phyloP scores from a whole-genome alignment of 306 rosid species.

The Cicer cuneatum region DNA sequence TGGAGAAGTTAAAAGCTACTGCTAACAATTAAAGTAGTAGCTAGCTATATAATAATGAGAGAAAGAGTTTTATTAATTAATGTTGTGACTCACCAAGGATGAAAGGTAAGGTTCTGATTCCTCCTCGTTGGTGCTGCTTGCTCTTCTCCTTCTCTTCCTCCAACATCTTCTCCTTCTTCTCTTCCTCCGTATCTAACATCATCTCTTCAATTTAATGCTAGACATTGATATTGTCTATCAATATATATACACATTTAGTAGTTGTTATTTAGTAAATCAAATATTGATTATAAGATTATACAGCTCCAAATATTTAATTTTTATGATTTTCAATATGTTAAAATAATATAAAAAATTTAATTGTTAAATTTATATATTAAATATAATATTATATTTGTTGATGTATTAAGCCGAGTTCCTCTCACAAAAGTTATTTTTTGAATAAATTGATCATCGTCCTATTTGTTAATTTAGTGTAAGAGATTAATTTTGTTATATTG shows the following conservation, averaged over 20 bases:
- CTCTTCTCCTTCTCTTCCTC: constrained; percentile 33
- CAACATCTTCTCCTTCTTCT: constrained; percentile 13
- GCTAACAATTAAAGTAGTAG: not conserved
- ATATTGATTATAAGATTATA: too few species aligned
- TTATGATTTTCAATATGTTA: too few species aligned
- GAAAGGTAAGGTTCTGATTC: constrained; percentile 64
- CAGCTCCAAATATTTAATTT: too few species aligned
- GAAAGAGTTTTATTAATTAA: not conserved
- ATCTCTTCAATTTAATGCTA: constrained; percentile 16
- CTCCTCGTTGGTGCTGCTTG: constrained; percentile 52
- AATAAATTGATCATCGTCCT: too few species aligned
- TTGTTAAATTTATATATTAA: too few species aligned
- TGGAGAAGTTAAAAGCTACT: not conserved
- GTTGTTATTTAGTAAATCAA: too few species aligned
- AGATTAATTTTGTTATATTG: too few species aligned
- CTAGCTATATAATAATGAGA: not conserved
- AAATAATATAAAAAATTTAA: too few species aligned
- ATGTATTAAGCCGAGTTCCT: too few species aligned
- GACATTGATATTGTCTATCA: constrained; percentile 20
- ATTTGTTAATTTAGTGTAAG: too few species aligned
- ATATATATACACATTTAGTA: not conserved
- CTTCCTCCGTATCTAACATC: constrained; percentile 38
- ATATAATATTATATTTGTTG: too few species aligned
- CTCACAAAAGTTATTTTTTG: too few species aligned
- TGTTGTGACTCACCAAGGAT: constrained; percentile 53